Evolutionary conservation across 148 eudicot species (phyloP).

Genomic region (Beta vulgaris): DNA sequence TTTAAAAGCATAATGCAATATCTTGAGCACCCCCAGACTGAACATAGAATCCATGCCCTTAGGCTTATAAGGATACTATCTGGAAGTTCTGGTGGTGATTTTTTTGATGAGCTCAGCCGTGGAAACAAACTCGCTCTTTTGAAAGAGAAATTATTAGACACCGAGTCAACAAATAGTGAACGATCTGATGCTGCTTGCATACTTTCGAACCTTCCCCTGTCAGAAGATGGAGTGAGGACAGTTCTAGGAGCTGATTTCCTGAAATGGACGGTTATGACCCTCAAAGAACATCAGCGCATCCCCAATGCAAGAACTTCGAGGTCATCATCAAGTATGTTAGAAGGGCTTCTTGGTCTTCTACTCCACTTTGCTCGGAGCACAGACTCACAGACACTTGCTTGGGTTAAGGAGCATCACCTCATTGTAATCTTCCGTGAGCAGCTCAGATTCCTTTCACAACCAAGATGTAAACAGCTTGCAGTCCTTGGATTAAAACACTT

Average conservation of each 20-base stretch:
- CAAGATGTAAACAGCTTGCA: constrained; percentile 50
- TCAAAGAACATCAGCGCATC: constrained; percentile 37
- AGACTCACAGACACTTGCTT: constrained; percentile 32
- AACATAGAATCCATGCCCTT: constrained; percentile 40
- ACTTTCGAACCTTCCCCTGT: constrained; percentile 54
- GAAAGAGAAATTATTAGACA: constrained; percentile 40
- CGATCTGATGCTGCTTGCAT: constrained; percentile 52
- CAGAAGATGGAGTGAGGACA: constrained; percentile 46
- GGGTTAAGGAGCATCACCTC: constrained; percentile 50
- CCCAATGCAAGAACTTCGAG: constrained; percentile 33
- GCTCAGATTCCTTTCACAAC: constrained; percentile 36
- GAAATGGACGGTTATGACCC: constrained; percentile 45
- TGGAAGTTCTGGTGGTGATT: constrained; percentile 38
- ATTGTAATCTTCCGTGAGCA: constrained; percentile 46
- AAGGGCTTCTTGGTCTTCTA: constrained; percentile 64
- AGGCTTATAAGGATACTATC: constrained; percentile 53
- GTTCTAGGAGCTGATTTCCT: constrained; percentile 45
- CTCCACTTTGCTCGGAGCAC: constrained; percentile 49
- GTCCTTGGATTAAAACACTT: constrained; percentile 48
- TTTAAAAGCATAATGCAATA: constrained; percentile 39
- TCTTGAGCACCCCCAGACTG: constrained; percentile 46
- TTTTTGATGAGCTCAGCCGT: constrained; percentile 36
- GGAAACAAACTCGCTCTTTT: constrained; percentile 41
- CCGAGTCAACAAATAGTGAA: constrained; percentile 39
- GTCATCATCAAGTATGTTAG: constrained; percentile 39